Conservation (phyloP, 345 rosid genomes). For the Citrus hindsii region DNA sequence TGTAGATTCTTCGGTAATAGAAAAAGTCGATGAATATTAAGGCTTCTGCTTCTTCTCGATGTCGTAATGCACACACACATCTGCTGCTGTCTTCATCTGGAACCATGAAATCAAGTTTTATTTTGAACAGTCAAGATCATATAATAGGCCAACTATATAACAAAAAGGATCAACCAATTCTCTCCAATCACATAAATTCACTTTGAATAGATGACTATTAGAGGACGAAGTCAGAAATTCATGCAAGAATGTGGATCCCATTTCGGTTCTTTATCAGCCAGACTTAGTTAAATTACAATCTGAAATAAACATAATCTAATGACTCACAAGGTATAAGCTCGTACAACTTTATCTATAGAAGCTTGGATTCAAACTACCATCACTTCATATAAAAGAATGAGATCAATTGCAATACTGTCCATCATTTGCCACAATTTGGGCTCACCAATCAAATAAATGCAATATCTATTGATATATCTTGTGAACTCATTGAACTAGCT, state of each 20-base stretch:
- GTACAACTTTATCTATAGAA: neutral
- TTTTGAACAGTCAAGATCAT: slow-evolving; percentile 1
- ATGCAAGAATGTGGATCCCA: neutral
- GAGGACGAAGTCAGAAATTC: neutral
- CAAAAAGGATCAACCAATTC: neutral
- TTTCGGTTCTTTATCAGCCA: neutral
- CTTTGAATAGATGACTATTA: neutral
- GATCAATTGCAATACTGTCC: neutral
- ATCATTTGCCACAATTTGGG: neutral
- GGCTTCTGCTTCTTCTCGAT: slow-evolving; percentile 56
- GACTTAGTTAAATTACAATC: neutral
- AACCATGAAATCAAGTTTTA: slow-evolving; percentile 13
- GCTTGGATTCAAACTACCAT: neutral
- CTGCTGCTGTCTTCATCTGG: slow-evolving; percentile 98
- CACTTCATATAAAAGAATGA: neutral
- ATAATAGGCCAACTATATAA: neutral
- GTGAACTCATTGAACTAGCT: neutral
- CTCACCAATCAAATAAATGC: neutral
- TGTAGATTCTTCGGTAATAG: neutral
- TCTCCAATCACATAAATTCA: neutral
- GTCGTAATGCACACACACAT: slow-evolving; percentile 73
- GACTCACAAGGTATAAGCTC: neutral
- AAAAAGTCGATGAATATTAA: slow-evolving; percentile 7
- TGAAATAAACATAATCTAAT: neutral
- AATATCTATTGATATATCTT: neutral